Evolutionary conservation across 192 early-diverging fungal species (phyloP).

Genomic region (Phycomyces blakesleeanus): DNA sequence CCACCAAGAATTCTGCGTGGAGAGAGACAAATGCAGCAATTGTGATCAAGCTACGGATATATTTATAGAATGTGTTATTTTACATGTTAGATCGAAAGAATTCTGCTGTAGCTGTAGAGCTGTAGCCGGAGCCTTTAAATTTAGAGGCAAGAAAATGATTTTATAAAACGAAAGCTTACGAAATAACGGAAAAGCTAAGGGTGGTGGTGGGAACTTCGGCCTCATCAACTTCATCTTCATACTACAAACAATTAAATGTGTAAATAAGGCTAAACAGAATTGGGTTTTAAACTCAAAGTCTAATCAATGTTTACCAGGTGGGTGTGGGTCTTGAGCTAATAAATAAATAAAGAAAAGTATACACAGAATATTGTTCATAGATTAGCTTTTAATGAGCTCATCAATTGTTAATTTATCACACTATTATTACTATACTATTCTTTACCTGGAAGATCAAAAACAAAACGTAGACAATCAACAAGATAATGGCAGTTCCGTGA

Average conservation of each 20-base stretch:
- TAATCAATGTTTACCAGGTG: constrained; percentile 39
- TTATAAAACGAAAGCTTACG: constrained; percentile 25
- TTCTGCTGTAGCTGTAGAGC: no score
- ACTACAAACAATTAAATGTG: constrained; percentile 10
- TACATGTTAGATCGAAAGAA: no score
- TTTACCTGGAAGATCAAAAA: constrained; percentile 76
- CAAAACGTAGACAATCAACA: constrained; percentile 63
- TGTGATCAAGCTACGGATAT: constrained; percentile 44
- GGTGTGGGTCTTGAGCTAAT: constrained; percentile 74
- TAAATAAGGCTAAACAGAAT: background rate
- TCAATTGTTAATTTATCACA: background rate
- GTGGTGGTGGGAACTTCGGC: constrained; percentile 59
- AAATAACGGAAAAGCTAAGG: constrained; percentile 49
- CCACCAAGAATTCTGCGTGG: constrained; percentile 79
- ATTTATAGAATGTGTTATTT: background rate
- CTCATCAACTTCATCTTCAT: constrained; percentile 43
- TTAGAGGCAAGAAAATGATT: background rate
- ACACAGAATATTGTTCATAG: background rate
- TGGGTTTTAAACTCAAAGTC: constrained; percentile 15
- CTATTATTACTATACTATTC: no score
- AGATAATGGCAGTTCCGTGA: constrained; percentile 64
- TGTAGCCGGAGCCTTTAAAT: no score
- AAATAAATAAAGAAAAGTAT: background rate
- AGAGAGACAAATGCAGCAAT: constrained; percentile 70
- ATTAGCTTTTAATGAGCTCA: background rate